Evolutionary conservation across 495 filamentous ascomycete genomes (phyloP), one percentile per base, ranked within the genome.

Genomic region (Xylaria cubensis): DNA sequence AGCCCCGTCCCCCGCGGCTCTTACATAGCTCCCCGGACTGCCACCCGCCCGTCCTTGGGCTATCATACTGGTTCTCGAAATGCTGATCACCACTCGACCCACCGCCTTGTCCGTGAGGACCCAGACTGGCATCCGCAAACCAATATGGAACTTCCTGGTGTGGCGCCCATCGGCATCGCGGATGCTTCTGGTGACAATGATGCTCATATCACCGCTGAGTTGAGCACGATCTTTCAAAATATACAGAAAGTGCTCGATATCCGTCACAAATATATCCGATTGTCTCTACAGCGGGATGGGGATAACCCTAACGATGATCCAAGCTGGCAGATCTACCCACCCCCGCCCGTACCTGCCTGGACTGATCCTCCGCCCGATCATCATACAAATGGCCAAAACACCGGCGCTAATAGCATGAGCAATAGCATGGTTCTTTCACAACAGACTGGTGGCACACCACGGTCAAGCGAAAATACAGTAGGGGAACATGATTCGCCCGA

Each of bases 281-380:
- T 97, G n/a, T 98, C 97, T 0, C 82, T 95, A 15, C 96, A 99
- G 77, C 86, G 90, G 15, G 86, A 90, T 13, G 84, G 83, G 8
- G 92, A 97, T 75, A 97, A 98, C 75, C 96, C 96, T 0, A 95
- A 93, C 71, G 93, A 98, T 82, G 88, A 92, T 17, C 86, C 91
- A 1, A 87, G 84, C 51, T 99, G 97, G 97, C 84, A 87, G 64
- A 92, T 99, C 61, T 98, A 99, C 74, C 96, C 96, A 32, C 89
- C 90, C 2, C 95, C 93, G 21, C 96, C 95, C 21, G 93, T 94
- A 73, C 95, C 96, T 12, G 93, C 91, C 0, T 98, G 96, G 96
- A 90, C 91, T 65, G 90, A 90, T 36, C 90, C 89, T 55, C 88
- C 88, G 72, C 82, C 80, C 42, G 77, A 75, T 44, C 74, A 77